A percentile compares a stretch with the other conserved stretches of the same genome.
Evolutionary conservation across 257 asterid genomes (phyloP).

Genomic region (Fraxinus quadrangulata): DNA sequence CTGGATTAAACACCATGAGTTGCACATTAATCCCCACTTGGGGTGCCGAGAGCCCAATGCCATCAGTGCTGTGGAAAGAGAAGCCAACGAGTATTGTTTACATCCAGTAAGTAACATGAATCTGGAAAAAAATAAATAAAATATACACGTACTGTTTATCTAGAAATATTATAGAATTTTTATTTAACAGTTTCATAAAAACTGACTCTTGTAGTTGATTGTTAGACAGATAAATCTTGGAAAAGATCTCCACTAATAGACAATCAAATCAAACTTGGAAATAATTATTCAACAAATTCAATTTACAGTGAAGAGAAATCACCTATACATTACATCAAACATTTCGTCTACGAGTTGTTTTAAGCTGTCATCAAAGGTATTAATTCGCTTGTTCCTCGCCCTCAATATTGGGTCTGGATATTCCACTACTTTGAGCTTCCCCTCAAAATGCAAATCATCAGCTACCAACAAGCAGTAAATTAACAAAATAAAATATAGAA

Average conservation of each 20-base stretch:
- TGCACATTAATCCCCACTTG: constrained; percentile 90
- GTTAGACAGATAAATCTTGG: background rate
- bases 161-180: too few relatives aligned
- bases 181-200: background rate
- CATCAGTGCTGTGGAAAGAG: constrained; percentile 77
- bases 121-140: too few relatives aligned
- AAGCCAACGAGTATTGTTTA: constrained; percentile 48
- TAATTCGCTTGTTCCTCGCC: constrained; percentile 71
- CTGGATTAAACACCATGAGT: constrained; percentile 92
- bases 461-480: constrained; percentile 35
- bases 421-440: constrained; percentile 59
- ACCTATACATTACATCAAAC: constrained; percentile 97
- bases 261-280: background rate
- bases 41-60: constrained; percentile 95
- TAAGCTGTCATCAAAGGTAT: constrained; percentile 66
- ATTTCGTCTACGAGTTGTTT: constrained; percentile 77
- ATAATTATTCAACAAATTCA: background rate
- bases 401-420: constrained; percentile 86
- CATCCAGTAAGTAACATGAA: constrained; percentile 30
- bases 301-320: constrained; percentile 19
- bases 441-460: constrained; percentile 69
- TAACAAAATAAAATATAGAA: background rate
- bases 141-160: too few relatives aligned
- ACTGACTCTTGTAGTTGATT: background rate
- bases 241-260: background rate